A percentile compares a stretch with the other conserved stretches of the same genome.
Conservation (phyloP, 441 rosid genomes). For the Biscutella laevigata region DNA sequence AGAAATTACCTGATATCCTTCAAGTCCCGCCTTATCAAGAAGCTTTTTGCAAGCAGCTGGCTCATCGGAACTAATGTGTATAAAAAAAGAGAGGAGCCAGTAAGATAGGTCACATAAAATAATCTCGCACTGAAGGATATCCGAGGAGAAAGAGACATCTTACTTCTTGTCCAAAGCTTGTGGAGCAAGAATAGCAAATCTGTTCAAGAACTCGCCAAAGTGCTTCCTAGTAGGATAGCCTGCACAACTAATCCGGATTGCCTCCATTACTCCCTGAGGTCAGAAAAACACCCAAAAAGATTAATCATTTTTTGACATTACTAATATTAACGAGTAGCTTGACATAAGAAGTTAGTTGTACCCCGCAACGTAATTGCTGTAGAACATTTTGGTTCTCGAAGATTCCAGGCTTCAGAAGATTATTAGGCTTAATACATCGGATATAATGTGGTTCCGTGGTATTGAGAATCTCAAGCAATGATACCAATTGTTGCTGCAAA, state of each 20-base stretch:
- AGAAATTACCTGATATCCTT: conserved; percentile 76
- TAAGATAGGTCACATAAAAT: conserved; percentile 19
- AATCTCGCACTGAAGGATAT: conserved; percentile 7
- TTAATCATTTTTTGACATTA: neutral
- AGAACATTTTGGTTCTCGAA: conserved; percentile 73
- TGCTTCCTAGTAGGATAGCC: conserved; percentile 92
- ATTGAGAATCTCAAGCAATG: conserved; percentile 78
- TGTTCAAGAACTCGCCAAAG: conserved; percentile 75
- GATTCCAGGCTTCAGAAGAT: conserved; percentile 77
- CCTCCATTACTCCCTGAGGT: conserved; percentile 95
- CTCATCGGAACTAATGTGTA: conserved; percentile 65
- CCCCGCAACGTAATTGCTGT: conserved; percentile 91
- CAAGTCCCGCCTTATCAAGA: conserved; percentile 68
- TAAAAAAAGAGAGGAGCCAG: neutral
- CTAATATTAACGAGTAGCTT: conserved; percentile 4
- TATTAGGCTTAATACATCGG: too few relatives aligned
- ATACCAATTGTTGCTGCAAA: conserved; percentile 72
- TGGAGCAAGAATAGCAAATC: conserved; percentile 84
- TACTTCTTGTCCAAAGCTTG: conserved; percentile 78
- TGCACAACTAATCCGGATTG: conserved; percentile 97
- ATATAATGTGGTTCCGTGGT: too few relatives aligned
- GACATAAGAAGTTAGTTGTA: conserved; percentile 27
- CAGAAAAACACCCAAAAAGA: conserved; percentile 2
- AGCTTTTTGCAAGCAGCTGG: conserved; percentile 81
- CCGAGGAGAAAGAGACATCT: conserved; percentile 11